phyloP scores from a whole-genome alignment of 306 rosid species.

The Begonia masoniana region DNA sequence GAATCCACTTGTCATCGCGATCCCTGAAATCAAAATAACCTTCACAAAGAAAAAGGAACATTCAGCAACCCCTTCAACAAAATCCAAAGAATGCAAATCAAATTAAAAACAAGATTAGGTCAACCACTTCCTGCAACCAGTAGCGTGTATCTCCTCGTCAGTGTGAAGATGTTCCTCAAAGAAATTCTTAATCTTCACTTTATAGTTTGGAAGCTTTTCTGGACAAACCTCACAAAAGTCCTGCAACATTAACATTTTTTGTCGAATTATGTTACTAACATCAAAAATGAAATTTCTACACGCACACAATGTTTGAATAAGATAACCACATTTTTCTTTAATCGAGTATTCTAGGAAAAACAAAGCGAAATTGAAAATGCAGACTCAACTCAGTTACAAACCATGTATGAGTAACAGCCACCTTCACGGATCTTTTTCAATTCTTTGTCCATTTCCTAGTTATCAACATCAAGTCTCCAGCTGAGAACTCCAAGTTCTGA shows the following conservation, averaged over 20 bases:
- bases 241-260: constrained; percentile 21
- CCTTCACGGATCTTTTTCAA: constrained; percentile 83
- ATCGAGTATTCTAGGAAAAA: neutral
- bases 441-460: constrained; percentile 68
- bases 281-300: too few species aligned
- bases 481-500: constrained; percentile 97
- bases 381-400: constrained; percentile 11
- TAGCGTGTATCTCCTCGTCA: constrained; percentile 93
- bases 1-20: constrained; percentile 75
- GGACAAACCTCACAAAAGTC: constrained; percentile 93
- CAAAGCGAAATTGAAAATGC: neutral
- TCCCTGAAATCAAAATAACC: constrained; percentile 98
- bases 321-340: neutral
- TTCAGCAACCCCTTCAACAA: constrained; percentile 7
- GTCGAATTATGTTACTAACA: neutral
- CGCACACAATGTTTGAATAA: neutral
- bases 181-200: constrained; percentile 76
- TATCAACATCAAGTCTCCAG: constrained; percentile 84
- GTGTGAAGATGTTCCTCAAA: constrained; percentile 93
- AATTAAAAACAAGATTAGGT: constrained; percentile 8
- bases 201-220: constrained; percentile 88
- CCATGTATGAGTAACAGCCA: constrained; percentile 85
- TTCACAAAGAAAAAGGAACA: constrained; percentile 21
- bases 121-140: constrained; percentile 86
- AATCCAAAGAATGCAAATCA: neutral